Conservation (phyloP, 1,284 basidiomycete genomes). For the Pholiota adiposa region DNA sequence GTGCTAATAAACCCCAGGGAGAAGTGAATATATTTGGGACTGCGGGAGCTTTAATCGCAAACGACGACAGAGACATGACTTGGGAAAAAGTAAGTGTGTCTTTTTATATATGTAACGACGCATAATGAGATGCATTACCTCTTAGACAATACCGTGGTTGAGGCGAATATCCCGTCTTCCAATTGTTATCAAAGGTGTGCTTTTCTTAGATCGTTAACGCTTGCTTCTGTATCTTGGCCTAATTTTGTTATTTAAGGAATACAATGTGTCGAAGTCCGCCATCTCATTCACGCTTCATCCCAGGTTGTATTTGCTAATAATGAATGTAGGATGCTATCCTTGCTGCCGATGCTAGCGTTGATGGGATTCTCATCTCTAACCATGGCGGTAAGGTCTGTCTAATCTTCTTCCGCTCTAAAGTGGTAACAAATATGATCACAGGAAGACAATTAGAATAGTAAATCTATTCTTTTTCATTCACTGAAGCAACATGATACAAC, state of each 20-base stretch:
- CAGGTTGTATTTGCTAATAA: not conserved
- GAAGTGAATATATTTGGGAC: constrained; percentile 56
- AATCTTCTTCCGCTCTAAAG: constrained; percentile 1
- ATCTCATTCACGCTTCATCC: not conserved
- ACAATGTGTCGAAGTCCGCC: constrained; percentile 72
- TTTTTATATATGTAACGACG: not conserved
- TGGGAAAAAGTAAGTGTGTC: constrained; percentile 60
- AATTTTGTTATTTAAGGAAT: constrained; percentile 48
- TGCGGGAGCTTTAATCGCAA: constrained; percentile 64
- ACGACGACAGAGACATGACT: constrained; percentile 74
- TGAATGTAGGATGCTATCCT: constrained; percentile 73
- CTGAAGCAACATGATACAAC: not conserved
- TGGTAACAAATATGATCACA: constrained; percentile 30
- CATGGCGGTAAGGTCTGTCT: constrained; percentile 76
- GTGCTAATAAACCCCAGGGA: constrained; percentile 37
- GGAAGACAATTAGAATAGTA: constrained; percentile 85
- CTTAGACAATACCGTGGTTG: constrained; percentile 78
- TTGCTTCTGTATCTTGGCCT: not conserved
- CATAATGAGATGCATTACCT: not conserved
- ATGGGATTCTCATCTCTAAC: constrained; percentile 90
- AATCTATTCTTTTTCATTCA: constrained; percentile 25
- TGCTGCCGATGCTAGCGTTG: constrained; percentile 85
- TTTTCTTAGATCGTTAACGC: not conserved
- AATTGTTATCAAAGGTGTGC: constrained; percentile 80
- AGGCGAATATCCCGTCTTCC: constrained; percentile 77